Evolutionary conservation across 345 rosid species (phyloP), one percentile per base, ranked within the genome.

Genomic region (Populus simonii): DNA sequence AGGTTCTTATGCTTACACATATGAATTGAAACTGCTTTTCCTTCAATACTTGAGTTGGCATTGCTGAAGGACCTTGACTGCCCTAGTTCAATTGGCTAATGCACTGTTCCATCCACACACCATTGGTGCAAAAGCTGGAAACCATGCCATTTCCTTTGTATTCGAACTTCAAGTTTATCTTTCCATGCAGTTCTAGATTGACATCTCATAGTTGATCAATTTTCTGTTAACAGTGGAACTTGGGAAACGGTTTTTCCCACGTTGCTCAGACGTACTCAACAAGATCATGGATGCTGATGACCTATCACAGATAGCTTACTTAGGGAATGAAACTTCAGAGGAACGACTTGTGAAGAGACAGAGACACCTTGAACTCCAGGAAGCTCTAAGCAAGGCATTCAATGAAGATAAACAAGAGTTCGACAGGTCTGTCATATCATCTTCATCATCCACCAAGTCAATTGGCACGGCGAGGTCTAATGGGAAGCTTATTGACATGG

Each of bases 171-270:
- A 47, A 0, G 51, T 47, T 17, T 29, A 61, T 33, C 65, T 29
- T 31, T 1, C 18, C 17, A 29, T 53, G 16, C 7, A 31, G 45
- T 41, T 13, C 6, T 47, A 15, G 17, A 47, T 15, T 12, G 51
- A 12, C 51, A 47, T 15, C 8, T 13, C 8, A 25, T 23, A 22
- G 31, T 45, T 66, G 29, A 65, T 29, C 16, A 36, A n/a, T 76
- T 12, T 47, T 81, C 17, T 75, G 12, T 41, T 66, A 71, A 77
- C 85, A 94, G 97, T 92, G 81, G 92, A 88, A 73, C 90, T 94
- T 0, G 98, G 95, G 41, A 89, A 88, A 78, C 85, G 89, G 41
- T 94, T 87, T 73, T 93, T 93, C 79, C 97, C 92, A 36, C 89
- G 92, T 5, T 94, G 97, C 81, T 94, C 94, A 0, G 85, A 79